Evolutionary conservation across 208 protist genomes (phyloP).

Genomic region (Balamuthia mandrillaris): DNA sequence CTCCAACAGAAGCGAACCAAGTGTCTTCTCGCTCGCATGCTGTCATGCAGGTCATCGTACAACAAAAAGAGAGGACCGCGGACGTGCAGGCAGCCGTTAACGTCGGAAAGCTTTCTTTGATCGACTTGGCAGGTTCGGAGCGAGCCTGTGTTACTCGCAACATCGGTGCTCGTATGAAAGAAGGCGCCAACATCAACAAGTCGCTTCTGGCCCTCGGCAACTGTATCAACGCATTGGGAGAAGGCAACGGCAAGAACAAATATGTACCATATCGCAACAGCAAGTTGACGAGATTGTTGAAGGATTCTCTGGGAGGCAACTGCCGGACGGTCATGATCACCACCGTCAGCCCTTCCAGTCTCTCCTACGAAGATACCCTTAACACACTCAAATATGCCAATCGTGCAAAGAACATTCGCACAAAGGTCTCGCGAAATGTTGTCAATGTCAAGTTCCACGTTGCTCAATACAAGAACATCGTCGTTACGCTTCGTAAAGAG

Average conservation of each 20-base stretch:
- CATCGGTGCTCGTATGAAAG: slow-evolving; percentile 61
- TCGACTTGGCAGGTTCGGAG: slow-evolving; percentile 78
- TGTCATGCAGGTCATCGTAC: slow-evolving; percentile 60
- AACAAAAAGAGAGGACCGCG: slow-evolving; percentile 1
- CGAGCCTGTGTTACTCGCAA: slow-evolving; percentile 64
- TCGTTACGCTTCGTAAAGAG: slow-evolving; percentile 65
- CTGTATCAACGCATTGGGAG: slow-evolving; percentile 79
- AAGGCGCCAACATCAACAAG: slow-evolving; percentile 83
- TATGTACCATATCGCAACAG: slow-evolving; percentile 82
- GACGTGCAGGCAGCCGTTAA: slow-evolving; percentile 23
- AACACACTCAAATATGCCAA: slow-evolving; percentile 86
- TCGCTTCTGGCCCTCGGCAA: slow-evolving; percentile 80
- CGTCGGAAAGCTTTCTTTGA: slow-evolving; percentile 71
- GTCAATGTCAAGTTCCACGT: slow-evolving; percentile 71
- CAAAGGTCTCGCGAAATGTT: slow-evolving; percentile 60
- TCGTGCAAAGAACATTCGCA: slow-evolving; percentile 77
- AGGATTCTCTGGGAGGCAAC: slow-evolving; percentile 83
- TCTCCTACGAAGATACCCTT: slow-evolving; percentile 76
- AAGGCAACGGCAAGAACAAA: slow-evolving; percentile 9
- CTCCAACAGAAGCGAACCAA: slow-evolving; percentile 76
- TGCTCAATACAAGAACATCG: slow-evolving; percentile 71
- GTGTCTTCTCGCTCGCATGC: slow-evolving; percentile 79
- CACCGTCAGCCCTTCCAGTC: slow-evolving; percentile 64
- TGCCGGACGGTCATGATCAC: slow-evolving; percentile 81
- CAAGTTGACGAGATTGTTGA: slow-evolving; percentile 84